These are phyloP conservation scores for Ceratocystis papillata DNA, from an alignment of 2,329 filamentous ascomycete species.

Conservation along the genomic window DNA sequence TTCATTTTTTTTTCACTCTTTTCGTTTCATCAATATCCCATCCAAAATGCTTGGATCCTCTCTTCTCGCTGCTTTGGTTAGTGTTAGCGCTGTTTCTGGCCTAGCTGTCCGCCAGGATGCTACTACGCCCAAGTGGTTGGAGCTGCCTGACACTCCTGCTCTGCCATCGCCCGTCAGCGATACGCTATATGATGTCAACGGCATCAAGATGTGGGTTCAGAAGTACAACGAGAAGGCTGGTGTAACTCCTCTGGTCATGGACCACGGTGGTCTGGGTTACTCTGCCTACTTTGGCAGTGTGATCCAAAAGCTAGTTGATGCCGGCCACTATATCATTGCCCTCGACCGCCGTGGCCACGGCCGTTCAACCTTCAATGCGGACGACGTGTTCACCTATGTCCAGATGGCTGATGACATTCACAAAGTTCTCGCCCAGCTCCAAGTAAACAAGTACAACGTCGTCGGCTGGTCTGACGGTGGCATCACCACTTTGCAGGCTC, in stretches of 20 bases:
- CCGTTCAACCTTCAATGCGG: conserved; percentile 32
- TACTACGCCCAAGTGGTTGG: conserved; percentile 29
- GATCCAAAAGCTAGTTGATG: conserved; percentile 30
- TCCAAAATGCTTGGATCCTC: conserved; percentile 16
- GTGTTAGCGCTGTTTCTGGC: conserved; percentile 20
- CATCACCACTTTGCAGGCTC: conserved; percentile 32
- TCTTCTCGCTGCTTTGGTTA: conserved; percentile 15
- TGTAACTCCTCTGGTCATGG: conserved; percentile 32
- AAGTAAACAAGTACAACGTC: conserved; percentile 30
- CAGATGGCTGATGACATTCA: conserved; percentile 33
- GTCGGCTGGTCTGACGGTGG: conserved; percentile 37
- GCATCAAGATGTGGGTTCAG: conserved; percentile 35
- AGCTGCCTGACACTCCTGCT: conserved; percentile 33
- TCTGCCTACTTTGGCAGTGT: conserved; percentile 35
- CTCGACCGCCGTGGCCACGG: conserved; percentile 36
- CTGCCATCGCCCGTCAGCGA: conserved; percentile 32
- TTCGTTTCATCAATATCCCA: background rate
- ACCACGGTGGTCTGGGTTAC: conserved; percentile 36
- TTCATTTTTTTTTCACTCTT: background rate
- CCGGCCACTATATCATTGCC: conserved; percentile 34
- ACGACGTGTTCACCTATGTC: conserved; percentile 34
- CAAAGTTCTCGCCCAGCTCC: conserved; percentile 29
- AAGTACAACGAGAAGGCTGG: conserved; percentile 33
- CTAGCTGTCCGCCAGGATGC: conserved; percentile 27
- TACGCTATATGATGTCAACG: conserved; percentile 30